Evolutionary conservation across 176 grass and related monocot species (phyloP).

Genomic region (Hsuehochloa calcarea): DNA sequence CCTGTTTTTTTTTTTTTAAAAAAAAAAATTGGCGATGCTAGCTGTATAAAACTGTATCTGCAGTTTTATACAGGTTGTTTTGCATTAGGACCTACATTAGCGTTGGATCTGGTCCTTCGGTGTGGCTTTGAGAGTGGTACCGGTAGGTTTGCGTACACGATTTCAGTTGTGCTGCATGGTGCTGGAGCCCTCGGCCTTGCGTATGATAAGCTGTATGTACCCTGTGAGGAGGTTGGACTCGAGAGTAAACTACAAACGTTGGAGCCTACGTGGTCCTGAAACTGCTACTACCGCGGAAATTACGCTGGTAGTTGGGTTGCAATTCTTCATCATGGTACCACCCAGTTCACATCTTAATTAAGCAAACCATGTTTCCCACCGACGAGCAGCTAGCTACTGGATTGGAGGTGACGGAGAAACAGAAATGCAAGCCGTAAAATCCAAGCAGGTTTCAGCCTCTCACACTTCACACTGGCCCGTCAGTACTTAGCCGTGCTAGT

Average conservation of each 20-base stretch:
- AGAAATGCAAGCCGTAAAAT: no score
- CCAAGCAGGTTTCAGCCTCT: background rate
- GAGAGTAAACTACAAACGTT: background rate
- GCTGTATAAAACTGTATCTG: background rate
- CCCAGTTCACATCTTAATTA: constrained; percentile 35
- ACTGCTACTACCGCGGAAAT: constrained; percentile 14
- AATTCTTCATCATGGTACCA: background rate
- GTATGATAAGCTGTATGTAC: background rate
- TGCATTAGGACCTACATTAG: background rate
- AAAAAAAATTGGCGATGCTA: background rate
- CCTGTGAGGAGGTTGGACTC: background rate
- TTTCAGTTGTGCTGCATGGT: background rate
- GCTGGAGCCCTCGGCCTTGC: background rate
- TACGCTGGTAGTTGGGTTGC: constrained; percentile 15
- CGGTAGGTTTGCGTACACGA: background rate
- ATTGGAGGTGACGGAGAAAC: no score
- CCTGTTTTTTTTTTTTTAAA: background rate
- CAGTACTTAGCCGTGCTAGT: background rate
- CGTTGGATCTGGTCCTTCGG: background rate
- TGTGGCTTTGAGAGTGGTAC: background rate
- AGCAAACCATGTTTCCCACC: constrained; percentile 1
- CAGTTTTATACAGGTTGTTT: background rate
- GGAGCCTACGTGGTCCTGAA: background rate
- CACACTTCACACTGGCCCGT: background rate
- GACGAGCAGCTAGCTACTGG: constrained; percentile 7